Evolutionary conservation across 2,329 filamentous ascomycete species (phyloP), one percentile per base, ranked within the genome.

Genomic region (Dactylellina cionopaga): DNA sequence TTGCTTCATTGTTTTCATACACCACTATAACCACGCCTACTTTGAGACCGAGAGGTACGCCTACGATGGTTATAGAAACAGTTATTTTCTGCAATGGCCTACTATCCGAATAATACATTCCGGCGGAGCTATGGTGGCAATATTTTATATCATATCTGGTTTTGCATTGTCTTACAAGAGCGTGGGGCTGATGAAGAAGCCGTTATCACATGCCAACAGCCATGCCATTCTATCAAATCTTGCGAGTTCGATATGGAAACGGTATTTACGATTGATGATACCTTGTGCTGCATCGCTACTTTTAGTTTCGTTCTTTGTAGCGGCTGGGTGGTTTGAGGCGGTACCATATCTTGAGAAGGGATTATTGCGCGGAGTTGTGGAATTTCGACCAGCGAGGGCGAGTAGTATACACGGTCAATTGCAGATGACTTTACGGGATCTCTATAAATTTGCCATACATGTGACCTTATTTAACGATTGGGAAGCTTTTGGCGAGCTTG

Each of bases 121-220:
- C n/a, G 65, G 65, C 5, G 33, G 41, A n/a, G 46, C 65, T 13
- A 70, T 70, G 65, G 65, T 70, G 5, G 41, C 39, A 3, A 33
- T 70, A 1, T 70, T 70, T 43, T 70, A 62, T 22, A 41, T 70
- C 29, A 70, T 70, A 11, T 70, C 65, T 1, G 65, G 65, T 13
- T 70, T 70, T 22, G 65, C 33, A 15, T 13, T 70, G 41, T 70
- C 65, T 2, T 41, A 63, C 31, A 70, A 63, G 25, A 47, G 39
- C 22, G 56, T 56, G 4, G 41, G 7, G 31, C 13, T 54, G 2
- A 35, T 56, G 41, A 41, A 33, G n/a, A 47, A 46, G 3, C 39
- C 29, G 3, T 15, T 39, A 17, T 62, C 47, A 3, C 33, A 29
- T 13, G 49, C 29, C 24, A 46, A 56, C 13, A 63, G 49, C 27